phyloP scores from a whole-genome alignment of 176 grass and related monocot genomes.

The Oryza punctata region DNA sequence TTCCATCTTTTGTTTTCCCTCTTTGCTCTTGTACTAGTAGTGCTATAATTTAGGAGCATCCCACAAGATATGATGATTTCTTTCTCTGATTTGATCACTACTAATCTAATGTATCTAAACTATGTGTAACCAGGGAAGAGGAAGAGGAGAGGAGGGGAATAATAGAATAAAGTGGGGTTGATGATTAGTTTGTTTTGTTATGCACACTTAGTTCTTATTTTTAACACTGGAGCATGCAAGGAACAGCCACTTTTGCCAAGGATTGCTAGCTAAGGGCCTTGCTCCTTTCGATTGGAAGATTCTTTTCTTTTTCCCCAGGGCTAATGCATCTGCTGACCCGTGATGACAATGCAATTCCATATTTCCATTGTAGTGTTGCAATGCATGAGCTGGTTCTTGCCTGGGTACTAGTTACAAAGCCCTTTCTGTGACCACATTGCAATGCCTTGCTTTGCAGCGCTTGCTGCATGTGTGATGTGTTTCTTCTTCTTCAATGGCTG shows the following conservation, averaged over 20 bases:
- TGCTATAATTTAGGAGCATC: background rate
- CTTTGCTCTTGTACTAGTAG: background rate
- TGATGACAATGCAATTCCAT: background rate
- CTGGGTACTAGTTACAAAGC: constrained; percentile 4
- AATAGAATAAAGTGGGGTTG: constrained; percentile 37
- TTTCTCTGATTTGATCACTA: background rate
- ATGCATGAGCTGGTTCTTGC: constrained; percentile 10
- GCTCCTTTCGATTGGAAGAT: constrained; percentile 37
- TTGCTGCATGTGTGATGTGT: background rate
- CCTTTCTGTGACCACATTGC: constrained; percentile 1
- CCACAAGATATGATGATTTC: constrained; percentile 1
- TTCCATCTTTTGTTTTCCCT: no score
- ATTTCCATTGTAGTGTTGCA: background rate
- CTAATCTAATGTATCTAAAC: background rate
- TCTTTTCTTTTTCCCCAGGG: constrained; percentile 37
- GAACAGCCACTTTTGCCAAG: background rate
- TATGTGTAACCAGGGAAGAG: background rate
- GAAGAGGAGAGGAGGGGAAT: constrained; percentile 1
- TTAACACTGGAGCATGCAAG: background rate
- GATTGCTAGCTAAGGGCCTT: background rate
- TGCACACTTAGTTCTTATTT: background rate
- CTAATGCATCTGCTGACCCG: background rate
- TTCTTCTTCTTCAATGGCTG: background rate
- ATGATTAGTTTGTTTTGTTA: constrained; percentile 50
- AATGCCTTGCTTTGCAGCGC: background rate